Conservation (phyloP, 139 green algal genomes). For the Nannochloris sp. region DNA sequence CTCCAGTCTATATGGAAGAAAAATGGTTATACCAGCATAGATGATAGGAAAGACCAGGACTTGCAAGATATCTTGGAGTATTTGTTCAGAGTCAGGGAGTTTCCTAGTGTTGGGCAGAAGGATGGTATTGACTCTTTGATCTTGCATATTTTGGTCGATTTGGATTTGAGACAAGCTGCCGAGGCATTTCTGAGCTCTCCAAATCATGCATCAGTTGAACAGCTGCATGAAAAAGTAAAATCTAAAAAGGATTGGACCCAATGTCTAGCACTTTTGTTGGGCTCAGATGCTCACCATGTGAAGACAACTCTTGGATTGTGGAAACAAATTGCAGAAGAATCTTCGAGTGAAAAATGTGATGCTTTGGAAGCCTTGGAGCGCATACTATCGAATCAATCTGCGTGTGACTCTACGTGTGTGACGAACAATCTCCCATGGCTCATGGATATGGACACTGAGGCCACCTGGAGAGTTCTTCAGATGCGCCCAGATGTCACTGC, state of each 20-base stretch:
- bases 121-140: slow-evolving; percentile 58
- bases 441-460: neutral
- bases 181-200: slow-evolving; percentile 24
- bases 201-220: slow-evolving; percentile 14
- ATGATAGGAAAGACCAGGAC: neutral
- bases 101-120: slow-evolving; percentile 13
- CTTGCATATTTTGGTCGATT: slow-evolving; percentile 46
- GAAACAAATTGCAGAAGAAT: too few relatives aligned
- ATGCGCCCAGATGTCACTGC: slow-evolving; percentile 1
- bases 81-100: slow-evolving; percentile 25
- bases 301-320: too few relatives aligned
- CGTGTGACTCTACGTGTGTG: slow-evolving; percentile 1
- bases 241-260: slow-evolving; percentile 16
- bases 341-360: too few relatives aligned
- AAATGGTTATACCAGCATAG: too few relatives aligned
- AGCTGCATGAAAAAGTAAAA: slow-evolving; percentile 8
- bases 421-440: neutral
- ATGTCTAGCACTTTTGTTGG: slow-evolving; percentile 15
- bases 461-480: neutral
- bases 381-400: too few relatives aligned
- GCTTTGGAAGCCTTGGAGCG: too few relatives aligned
- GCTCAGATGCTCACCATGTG: too few relatives aligned
- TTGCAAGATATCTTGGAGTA: slow-evolving; percentile 17
- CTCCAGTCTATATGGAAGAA: too few relatives aligned
- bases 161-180: slow-evolving; percentile 15